Percentiles rank a stretch among this genome's conserved stretches.
Evolutionary conservation across 176 grass and related monocot species (phyloP).

Genomic region (Echinochloa phyllopogon): DNA sequence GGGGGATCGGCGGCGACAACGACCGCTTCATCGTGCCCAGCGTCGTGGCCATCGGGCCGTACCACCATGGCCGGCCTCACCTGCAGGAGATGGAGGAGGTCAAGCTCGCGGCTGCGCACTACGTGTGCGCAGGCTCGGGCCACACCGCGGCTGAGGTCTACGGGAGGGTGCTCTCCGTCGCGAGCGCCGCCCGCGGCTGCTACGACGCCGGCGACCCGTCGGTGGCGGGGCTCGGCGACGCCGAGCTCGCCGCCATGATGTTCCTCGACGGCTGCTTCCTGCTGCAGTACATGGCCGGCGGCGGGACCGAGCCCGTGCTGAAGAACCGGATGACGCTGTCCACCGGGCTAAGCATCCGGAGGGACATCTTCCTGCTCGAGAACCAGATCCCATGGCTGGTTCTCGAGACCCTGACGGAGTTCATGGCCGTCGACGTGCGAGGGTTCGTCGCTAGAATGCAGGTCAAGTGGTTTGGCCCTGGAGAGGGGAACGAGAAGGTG

Average conservation of each 20-base stretch:
- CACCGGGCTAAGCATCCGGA: background rate
- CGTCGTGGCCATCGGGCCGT: conserved; percentile 30
- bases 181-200: background rate
- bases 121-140: background rate
- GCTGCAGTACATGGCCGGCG: background rate
- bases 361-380: conserved; percentile 32
- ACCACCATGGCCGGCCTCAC: background rate
- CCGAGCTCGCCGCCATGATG: background rate
- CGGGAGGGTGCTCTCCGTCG: background rate
- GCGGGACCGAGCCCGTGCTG: background rate
- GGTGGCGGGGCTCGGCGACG: background rate
- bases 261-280: conserved; percentile 42
- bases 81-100: conserved; percentile 6
- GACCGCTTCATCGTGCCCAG: background rate
- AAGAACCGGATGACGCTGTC: background rate
- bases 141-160: background rate
- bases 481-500: background rate
- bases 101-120: background rate
- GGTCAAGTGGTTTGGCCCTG: background rate
- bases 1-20: background rate
- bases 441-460: background rate
- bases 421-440: background rate
- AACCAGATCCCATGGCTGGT: conserved; percentile 36
- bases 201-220: background rate
- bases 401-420: background rate